Percentiles rank a stretch among this genome's conserved stretches.
phyloP scores from a whole-genome alignment of 1,284 basidiomycete genomes.

The Cryptococcus sp. region DNA sequence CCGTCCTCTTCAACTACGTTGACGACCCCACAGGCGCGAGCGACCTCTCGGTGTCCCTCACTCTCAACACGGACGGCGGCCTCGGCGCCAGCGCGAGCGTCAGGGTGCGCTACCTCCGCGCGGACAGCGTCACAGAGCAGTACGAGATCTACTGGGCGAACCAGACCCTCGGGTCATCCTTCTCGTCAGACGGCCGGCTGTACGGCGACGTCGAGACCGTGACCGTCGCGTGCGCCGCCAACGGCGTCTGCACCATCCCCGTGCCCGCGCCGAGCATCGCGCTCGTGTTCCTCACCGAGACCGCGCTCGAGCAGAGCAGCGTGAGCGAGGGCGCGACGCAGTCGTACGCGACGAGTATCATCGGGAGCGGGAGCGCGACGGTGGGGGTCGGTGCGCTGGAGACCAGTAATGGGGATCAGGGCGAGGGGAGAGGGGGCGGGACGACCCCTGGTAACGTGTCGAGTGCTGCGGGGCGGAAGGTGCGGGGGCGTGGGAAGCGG shows the following conservation, averaged over 20 bases:
- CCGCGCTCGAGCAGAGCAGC: conserved; percentile 51
- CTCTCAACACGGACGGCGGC: conserved; percentile 18
- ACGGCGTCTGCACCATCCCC: conserved; percentile 58
- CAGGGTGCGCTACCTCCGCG: conserved; percentile 49
- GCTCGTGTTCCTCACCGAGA: conserved; percentile 64
- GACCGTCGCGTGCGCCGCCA: conserved; percentile 56
- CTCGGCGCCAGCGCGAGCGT: conserved; percentile 34
- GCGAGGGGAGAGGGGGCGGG: conserved; percentile 19
- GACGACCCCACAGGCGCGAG: conserved; percentile 51
- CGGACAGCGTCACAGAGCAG: conserved; percentile 58
- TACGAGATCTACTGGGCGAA: conserved; percentile 69
- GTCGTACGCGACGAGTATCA: conserved; percentile 58
- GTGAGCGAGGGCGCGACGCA: conserved; percentile 44
- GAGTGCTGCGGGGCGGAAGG: conserved; percentile 1
- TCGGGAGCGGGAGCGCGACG: conserved; percentile 40
- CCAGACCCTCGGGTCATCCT: conserved; percentile 65
- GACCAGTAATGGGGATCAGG: conserved; percentile 49
- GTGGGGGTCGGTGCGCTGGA: conserved; percentile 40
- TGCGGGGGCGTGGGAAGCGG: not conserved
- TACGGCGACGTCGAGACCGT: conserved; percentile 56
- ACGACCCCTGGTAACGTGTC: not conserved
- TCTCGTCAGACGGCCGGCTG: conserved; percentile 63
- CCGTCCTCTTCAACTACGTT: conserved; percentile 66
- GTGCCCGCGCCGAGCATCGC: conserved; percentile 70
- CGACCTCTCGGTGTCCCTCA: conserved; percentile 19